Evolutionary conservation across 2,329 filamentous ascomycete genomes (phyloP), one percentile per base, ranked within the genome.

Genomic region (Aspergillus novofumigatus): DNA sequence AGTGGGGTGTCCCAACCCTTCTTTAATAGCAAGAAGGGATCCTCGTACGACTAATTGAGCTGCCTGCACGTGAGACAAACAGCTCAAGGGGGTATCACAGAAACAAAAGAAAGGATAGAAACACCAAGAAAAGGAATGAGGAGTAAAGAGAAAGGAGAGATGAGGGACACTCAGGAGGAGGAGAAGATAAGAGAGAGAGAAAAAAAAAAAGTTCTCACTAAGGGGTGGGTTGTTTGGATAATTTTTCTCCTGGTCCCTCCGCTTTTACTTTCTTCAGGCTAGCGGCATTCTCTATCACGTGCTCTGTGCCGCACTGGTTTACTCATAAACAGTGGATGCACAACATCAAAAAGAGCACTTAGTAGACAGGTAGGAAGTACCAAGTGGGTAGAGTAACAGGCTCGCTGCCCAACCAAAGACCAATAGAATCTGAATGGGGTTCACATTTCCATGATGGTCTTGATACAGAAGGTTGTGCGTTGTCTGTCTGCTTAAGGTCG

Each of bases 61-160:
- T 65, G 65, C 62, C 67, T 69, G 69, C 62, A 58, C 58, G 52
- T n/a, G 53, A 61, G 59, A 69, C 68, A 71, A 69, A 65, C 65
- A 64, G 61, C 67, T 63, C 64, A 67, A 57, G 17, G 61, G 69
- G 68, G 68, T 71, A 70, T 70, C 68, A 71, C 61, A 69, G 62
- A 62, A 56, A 56, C 51, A 58, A 56, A 58, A 54, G 59, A 61
- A 60, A 54, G 54, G 64, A 59, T 57, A 52, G 58, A 61, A 60
- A 64, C 58, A 63, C 64, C 14, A 38, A 66, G 60, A 55, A 62
- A 62, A 63, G 58, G 60, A 58, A 63, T 57, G 59, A 54, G 60
- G 59, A 52, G 58, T 20, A 52, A 59, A 53, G 59, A 56, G 59
- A 58, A 58, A 63, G 57, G 57, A 61, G 52, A 62, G 60, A 58